phyloP scores from a whole-genome alignment of 1,284 basidiomycete genomes.

The Apiotrichum laibachii region DNA sequence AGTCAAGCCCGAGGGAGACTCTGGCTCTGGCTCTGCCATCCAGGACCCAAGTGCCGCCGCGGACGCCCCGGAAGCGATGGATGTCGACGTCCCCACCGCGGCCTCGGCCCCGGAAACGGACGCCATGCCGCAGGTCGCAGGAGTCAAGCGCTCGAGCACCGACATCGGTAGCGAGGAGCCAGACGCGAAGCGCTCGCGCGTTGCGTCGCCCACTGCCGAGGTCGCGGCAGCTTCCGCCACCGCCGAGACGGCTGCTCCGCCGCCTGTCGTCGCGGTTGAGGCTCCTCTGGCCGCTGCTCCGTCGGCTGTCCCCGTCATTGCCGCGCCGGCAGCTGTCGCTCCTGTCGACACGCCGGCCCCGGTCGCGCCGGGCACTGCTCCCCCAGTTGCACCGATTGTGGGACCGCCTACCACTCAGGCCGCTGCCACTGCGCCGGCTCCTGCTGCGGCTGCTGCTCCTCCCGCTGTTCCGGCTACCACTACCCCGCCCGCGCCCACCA shows the following conservation, averaged over 20 bases:
- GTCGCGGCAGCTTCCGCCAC: neutral
- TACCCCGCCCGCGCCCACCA: conserved; percentile 7
- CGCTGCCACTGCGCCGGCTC: neutral
- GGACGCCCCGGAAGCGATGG: conserved; percentile 6
- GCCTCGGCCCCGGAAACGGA: too few species aligned
- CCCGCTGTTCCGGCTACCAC: conserved; percentile 9
- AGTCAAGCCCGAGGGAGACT: conserved; percentile 9
- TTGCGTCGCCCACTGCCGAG: conserved; percentile 3
- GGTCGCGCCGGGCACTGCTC: too few species aligned
- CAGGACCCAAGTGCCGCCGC: neutral
- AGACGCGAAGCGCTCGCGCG: conserved; percentile 11
- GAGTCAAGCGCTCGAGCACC: neutral
- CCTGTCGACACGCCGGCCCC: too few species aligned
- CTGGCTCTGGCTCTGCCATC: neutral
- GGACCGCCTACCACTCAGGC: neutral
- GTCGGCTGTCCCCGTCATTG: neutral
- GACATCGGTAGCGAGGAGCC: conserved; percentile 4
- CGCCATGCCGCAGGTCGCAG: neutral
- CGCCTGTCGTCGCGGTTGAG: neutral
- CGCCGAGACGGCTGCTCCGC: neutral
- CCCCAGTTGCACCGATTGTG: neutral
- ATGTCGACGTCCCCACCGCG: neutral
- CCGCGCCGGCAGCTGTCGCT: neutral
- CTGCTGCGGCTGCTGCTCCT: neutral
- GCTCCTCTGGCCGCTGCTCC: neutral